phyloP scores from a whole-genome alignment of 345 rosid genomes.

The Raphanus sativus region DNA sequence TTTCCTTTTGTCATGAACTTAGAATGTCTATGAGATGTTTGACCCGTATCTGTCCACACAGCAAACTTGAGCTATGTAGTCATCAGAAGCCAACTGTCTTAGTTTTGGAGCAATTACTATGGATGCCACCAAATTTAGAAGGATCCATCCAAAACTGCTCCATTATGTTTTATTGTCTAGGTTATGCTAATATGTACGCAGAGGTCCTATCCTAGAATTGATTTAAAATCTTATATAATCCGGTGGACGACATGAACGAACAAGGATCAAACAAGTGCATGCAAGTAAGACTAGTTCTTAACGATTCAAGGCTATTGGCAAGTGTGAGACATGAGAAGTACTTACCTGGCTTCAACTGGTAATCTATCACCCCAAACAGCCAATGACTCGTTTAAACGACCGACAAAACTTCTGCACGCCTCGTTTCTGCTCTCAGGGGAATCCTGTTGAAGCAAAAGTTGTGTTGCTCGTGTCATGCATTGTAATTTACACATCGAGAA shows the following conservation, averaged over 20 bases:
- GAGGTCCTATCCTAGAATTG: background rate
- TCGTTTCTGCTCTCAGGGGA: conserved; percentile 66
- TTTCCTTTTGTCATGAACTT: background rate
- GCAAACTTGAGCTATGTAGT: conserved; percentile 57
- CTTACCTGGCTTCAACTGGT: conserved; percentile 79
- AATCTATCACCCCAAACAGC: conserved; percentile 65
- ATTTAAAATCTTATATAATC: background rate
- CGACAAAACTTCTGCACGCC: conserved; percentile 58
- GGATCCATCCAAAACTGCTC: conserved; percentile 51
- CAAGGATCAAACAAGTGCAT: conserved; percentile 20
- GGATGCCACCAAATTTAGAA: conserved; percentile 62
- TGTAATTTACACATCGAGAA: conserved; percentile 7
- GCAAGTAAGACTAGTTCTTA: conserved; percentile 2
- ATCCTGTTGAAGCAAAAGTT: conserved; percentile 55
- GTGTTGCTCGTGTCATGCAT: conserved; percentile 14
- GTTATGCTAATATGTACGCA: background rate
- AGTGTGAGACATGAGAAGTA: conserved; percentile 6
- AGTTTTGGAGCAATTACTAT: conserved; percentile 71
- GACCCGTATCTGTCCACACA: conserved; percentile 92
- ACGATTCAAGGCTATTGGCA: background rate
- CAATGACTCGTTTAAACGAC: conserved; percentile 63
- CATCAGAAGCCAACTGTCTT: conserved; percentile 68
- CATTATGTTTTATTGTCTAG: conserved; percentile 3
- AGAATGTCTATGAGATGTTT: conserved; percentile 42
- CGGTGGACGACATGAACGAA: background rate